Evolutionary conservation across 139 green algal genomes (phyloP).

Genomic region (Trebouxia sp.): DNA sequence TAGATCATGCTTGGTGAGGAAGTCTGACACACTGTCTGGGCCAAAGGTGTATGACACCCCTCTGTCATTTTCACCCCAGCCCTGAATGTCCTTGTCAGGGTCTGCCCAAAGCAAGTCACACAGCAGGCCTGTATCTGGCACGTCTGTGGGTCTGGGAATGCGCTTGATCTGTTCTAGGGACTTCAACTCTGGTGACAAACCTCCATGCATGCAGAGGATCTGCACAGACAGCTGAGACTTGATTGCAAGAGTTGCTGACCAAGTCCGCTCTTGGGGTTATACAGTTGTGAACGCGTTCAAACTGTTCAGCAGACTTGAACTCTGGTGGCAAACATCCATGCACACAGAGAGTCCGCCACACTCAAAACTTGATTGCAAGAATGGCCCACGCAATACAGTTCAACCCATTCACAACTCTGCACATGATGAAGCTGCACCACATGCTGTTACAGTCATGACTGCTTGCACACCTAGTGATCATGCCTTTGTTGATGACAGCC

Average conservation of each 20-base stretch:
- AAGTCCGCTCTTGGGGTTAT: too few relatives aligned
- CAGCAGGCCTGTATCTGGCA: conserved; percentile 97
- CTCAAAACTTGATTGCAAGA: too few relatives aligned
- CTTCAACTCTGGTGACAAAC: conserved; percentile 98
- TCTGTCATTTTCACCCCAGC: conserved; percentile 99
- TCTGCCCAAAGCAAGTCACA: conserved; percentile 99
- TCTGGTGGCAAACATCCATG: too few relatives aligned
- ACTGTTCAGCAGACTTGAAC: background rate
- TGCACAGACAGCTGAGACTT: too few relatives aligned
- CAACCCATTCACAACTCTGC: too few relatives aligned
- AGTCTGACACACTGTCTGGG: conserved; percentile 92
- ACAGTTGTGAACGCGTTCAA: background rate
- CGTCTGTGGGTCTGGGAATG: conserved; percentile 93
- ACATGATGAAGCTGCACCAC: too few relatives aligned
- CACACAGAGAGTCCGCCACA: too few relatives aligned
- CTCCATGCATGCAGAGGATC: conserved; percentile 99
- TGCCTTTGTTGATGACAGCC: too few relatives aligned
- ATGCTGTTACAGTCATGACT: too few relatives aligned
- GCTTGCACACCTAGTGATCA: too few relatives aligned
- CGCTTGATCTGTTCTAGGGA: conserved; percentile 98
- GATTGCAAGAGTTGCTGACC: too few relatives aligned
- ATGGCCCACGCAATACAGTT: too few relatives aligned
- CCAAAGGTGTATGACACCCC: conserved; percentile 99
- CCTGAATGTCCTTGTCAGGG: conserved; percentile 97
- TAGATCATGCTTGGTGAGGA: conserved; percentile 96